Conservation (phyloP, 257 asterid genomes). For the Solanum bukasovii region DNA sequence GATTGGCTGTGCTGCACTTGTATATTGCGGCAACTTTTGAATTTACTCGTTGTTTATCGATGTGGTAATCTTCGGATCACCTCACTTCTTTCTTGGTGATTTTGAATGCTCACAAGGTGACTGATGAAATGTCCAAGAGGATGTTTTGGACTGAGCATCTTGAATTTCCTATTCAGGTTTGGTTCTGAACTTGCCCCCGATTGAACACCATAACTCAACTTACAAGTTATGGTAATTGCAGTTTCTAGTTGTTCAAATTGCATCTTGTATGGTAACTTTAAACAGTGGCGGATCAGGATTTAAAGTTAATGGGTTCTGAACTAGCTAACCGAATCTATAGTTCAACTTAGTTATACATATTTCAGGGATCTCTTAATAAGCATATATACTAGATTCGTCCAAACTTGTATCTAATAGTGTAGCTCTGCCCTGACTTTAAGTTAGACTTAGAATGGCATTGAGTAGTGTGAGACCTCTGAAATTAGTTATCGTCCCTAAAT, state of each 20-base stretch:
- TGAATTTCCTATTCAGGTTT: neutral
- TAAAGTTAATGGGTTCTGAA: neutral
- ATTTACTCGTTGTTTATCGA: neutral
- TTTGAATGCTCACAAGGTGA: neutral
- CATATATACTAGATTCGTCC: too few relatives aligned
- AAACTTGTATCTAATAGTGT: too few relatives aligned
- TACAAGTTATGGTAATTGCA: neutral
- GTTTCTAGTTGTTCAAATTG: neutral
- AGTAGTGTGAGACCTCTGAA: neutral
- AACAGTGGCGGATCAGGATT: neutral
- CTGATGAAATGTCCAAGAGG: neutral
- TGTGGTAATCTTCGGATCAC: neutral
- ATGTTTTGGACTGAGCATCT: neutral
- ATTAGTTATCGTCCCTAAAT: too few relatives aligned
- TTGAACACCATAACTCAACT: neutral
- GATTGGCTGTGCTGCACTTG: fast-evolving
- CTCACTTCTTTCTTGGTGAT: neutral
- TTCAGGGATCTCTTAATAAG: too few relatives aligned
- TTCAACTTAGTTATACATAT: too few relatives aligned
- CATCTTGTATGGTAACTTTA: neutral
- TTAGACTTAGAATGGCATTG: neutral
- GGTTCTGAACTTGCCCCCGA: neutral
- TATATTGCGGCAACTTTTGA: neutral
- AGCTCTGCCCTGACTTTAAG: neutral
- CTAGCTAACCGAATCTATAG: neutral